Base-by-base conservation (phyloP, 495 filamentous ascomycete species). In the Ramalina peruviana region DNA sequence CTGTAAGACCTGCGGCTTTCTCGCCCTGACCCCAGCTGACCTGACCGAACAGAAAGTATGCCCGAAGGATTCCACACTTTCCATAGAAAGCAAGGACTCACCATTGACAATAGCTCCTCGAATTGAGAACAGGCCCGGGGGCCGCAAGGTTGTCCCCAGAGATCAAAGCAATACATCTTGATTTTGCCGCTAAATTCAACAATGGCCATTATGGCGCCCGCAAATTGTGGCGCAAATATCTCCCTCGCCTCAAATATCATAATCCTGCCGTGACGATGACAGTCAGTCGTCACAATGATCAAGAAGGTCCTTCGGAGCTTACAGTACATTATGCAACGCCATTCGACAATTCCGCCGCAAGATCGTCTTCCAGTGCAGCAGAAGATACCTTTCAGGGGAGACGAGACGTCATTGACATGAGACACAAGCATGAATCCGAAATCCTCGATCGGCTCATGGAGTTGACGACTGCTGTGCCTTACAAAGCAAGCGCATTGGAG, bases 181-280 rank as follows among this genome's bases (percentile, higher is more conserved):
- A 84, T 55, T 95, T 94, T 63, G 79, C 82, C 13, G 57, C 57
- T 38, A 81, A 75, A 55, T 72, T 78, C 49, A 67, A 76, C 16
- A 73, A 73, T 27, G 85, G 85, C 20, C 85, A 94, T 64, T 73
- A 83, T 61, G 90, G 90, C 21, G 79, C 92, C 33, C 82, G 85
- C 51, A 86, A 87, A 72, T 94, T 98, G 74, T 95, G 87, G 88
- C 79, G 76, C 43, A 66, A 78, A 36, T 83, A 77, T 57, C 80
- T 98, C 30, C 85, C 85, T 2, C 78, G 86, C 54, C 71, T 98
- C 49, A 94, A 98, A 72, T 97, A 82, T 71, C 83, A 92, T 71
- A 98, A 98, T 62, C 92, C 92, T 0, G 70, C 76, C 7, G 62
- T 97, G 15, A 74, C 78, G 15, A 90, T 97, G 80, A 81, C 83